These are phyloP conservation scores for Fraxinus excelsior DNA, from an alignment of 257 asterid genomes.

Conservation along the genomic window DNA sequence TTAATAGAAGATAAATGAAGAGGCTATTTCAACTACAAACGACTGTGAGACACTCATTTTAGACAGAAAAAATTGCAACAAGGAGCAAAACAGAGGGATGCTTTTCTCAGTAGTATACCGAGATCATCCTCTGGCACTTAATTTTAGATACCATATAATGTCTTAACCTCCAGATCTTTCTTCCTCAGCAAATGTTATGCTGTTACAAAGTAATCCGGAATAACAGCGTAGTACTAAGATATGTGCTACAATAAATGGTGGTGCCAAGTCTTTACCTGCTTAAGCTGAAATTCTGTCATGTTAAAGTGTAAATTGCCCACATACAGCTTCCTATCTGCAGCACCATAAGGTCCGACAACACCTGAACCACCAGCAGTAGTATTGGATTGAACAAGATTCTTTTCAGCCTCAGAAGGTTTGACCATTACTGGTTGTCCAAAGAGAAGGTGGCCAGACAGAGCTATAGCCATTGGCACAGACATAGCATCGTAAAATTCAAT, in stretches of 20 bases:
- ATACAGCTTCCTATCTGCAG: constrained; percentile 85
- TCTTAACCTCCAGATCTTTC: not conserved
- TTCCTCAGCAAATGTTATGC: not conserved
- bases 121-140: not conserved
- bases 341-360: constrained; percentile 87
- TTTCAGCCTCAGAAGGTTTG: constrained; percentile 98
- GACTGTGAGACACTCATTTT: not conserved
- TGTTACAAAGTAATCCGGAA: not conserved
- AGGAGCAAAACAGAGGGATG: not conserved
- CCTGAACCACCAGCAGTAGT: constrained; percentile 70
- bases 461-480: constrained; percentile 99
- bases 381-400: constrained; percentile 94
- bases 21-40: not conserved
- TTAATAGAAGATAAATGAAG: not conserved
- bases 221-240: not conserved
- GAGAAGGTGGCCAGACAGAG: constrained; percentile 84
- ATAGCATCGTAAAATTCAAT: constrained; percentile 93
- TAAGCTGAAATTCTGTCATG: constrained; percentile 94
- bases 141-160: not conserved
- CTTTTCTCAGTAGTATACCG: not conserved
- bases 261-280: constrained; percentile 55
- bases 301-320: constrained; percentile 96
- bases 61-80: not conserved
- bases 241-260: constrained; percentile 11
- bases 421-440: constrained; percentile 99